phyloP scores from a whole-genome alignment of 345 rosid species.

The Aquilaria malaccensis region DNA sequence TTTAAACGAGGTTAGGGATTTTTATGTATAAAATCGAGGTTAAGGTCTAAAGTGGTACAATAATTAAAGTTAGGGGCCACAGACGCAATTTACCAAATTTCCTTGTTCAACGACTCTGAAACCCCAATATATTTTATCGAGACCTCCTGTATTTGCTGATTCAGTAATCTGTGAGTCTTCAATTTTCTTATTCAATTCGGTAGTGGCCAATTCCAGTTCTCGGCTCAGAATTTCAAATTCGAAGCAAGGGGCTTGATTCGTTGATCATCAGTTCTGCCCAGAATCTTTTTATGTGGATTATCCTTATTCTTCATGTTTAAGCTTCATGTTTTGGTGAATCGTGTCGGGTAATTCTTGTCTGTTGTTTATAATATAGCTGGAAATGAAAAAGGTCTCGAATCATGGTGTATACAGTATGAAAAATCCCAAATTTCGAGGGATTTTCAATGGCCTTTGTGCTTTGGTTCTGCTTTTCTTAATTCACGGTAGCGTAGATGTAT shows the following conservation, averaged over 20 bases:
- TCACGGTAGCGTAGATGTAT: constrained; percentile 24
- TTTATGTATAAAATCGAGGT: no score
- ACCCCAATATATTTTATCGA: no score
- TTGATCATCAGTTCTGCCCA: constrained; percentile 24
- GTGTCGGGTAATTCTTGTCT: constrained; percentile 5
- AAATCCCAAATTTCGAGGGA: constrained; percentile 31
- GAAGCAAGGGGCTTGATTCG: constrained; percentile 20
- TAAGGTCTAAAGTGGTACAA: no score
- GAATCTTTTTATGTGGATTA: constrained; percentile 4
- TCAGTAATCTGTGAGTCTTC: constrained; percentile 9
- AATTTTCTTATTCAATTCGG: background rate
- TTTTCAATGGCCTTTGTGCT: constrained; percentile 33
- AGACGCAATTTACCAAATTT: no score
- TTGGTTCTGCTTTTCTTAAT: constrained; percentile 27
- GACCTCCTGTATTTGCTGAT: background rate
- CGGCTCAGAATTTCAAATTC: background rate
- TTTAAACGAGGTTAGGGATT: no score
- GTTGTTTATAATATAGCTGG: constrained; percentile 1
- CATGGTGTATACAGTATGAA: constrained; percentile 14
- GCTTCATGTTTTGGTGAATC: background rate
- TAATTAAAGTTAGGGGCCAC: no score
- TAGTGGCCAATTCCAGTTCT: background rate
- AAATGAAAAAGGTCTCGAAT: constrained; percentile 17
- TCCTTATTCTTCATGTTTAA: background rate
- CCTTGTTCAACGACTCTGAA: no score